Base-by-base conservation (phyloP, 2,329 filamentous ascomycete species). In the Simplicillium sp. region DNA sequence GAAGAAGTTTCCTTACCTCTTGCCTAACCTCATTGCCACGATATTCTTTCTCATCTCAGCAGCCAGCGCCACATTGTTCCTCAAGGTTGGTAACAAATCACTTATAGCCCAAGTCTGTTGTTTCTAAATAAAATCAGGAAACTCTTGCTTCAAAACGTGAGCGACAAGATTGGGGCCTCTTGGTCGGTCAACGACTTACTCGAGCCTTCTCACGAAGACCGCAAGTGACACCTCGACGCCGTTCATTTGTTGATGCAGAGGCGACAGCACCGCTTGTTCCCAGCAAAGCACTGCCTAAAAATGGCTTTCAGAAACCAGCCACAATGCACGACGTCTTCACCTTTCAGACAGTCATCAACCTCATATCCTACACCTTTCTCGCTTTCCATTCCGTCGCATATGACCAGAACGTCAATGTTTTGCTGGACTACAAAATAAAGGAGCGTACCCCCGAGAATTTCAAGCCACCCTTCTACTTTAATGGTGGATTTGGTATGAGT, bases 341-440 rank as follows among this genome's bases (percentile, higher is more conserved):
- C 0, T 69, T 68, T 1, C 87, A 94, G 59, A 85, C 86, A 1
- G 70, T 74, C 28, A 70, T 92, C 41, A 85, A 89, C 48, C 69
- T 97, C 1, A 46, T 86, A 2, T 73, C 82, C 0, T 96, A 97
- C 60, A 83, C 83, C 2, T 70, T 92, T 38, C 70, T 97, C 14
- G 84, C 87, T 1, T 72, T 94, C 37, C 88, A 95, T 60, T 81
- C 79, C 0, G 79, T 94, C 32, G 81, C 87, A 1, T 96, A 81
- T 55, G 90, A 97, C 60, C 88, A 94, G 55, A 71, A 90, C 3
- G 75, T 97, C 2, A 85, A 88, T 3, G 87, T 96, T 1, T 94
- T 94, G 58, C 74, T 96, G 53, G 85, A 94, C 61, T 83, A 87
- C 48, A 82, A 84, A 0, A 55, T 70, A 4, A 61, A 74, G 29